A percentile compares a stretch with the other conserved stretches of the same genome.
Conservation (phyloP, 495 filamentous ascomycete genomes). For the Penicillium canescens region DNA sequence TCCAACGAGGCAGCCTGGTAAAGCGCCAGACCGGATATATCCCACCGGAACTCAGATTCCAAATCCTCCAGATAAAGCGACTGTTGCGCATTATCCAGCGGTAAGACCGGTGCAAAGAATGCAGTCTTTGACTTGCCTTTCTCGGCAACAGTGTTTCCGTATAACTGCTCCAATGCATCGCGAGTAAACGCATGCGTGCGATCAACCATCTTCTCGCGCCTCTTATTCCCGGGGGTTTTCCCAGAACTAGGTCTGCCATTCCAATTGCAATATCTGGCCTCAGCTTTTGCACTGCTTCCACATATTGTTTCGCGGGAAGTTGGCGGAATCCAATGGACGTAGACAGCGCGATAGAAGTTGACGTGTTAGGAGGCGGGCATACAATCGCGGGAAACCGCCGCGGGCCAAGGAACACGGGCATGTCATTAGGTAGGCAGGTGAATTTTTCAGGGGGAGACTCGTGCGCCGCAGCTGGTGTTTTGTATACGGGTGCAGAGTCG, state of each 20-base stretch:
- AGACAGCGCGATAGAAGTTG: conserved; percentile 69
- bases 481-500: conserved; percentile 50
- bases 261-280: conserved; percentile 80
- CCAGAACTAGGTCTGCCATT: conserved; percentile 71
- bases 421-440: conserved; percentile 56
- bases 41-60: conserved; percentile 46
- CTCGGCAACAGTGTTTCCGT: conserved; percentile 37
- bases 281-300: conserved; percentile 57
- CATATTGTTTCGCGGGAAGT: conserved; percentile 67
- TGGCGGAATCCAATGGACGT: conserved; percentile 81
- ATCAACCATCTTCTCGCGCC: conserved; percentile 80
- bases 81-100: conserved; percentile 72
- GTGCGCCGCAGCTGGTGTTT: conserved; percentile 35
- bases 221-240: conserved; percentile 62
- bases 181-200: conserved; percentile 73
- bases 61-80: conserved; percentile 73
- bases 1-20: conserved; percentile 72
- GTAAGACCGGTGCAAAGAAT: conserved; percentile 83
- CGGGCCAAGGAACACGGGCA: conserved; percentile 73
- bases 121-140: conserved; percentile 32
- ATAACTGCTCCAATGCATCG: conserved; percentile 52
- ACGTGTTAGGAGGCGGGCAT: conserved; percentile 71
- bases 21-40: conserved; percentile 76
- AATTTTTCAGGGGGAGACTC: conserved; percentile 70
- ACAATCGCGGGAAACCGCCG: conserved; percentile 75